A percentile compares a stretch with the other conserved stretches of the same genome.
phyloP scores from a whole-genome alignment of 768 basidiomycete species.

The Phylloporus scabripes region DNA sequence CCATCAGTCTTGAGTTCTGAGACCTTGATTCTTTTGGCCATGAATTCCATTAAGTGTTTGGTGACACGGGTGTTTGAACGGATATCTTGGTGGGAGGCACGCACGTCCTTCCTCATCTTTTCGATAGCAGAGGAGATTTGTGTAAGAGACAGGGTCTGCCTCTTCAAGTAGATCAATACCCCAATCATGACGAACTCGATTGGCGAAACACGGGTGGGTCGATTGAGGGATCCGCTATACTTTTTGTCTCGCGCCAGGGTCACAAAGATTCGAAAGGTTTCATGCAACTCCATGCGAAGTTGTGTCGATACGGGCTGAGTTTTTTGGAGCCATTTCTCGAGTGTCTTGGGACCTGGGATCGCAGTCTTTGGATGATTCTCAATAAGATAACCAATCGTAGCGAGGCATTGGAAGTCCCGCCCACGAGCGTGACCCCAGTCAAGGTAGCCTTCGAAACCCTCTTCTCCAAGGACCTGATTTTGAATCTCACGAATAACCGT shows the following conservation, averaged over 20 bases:
- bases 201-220: slow-evolving; percentile 35
- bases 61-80: slow-evolving; percentile 35
- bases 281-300: slow-evolving; percentile 26
- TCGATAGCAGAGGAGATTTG: slow-evolving; percentile 42
- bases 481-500: slow-evolving; percentile 39
- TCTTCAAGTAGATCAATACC: slow-evolving; percentile 37
- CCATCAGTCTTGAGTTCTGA: slow-evolving; percentile 30
- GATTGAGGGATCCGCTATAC: slow-evolving; percentile 29
- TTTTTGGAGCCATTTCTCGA: slow-evolving; percentile 36
- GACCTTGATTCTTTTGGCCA: slow-evolving; percentile 29
- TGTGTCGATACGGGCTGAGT: slow-evolving; percentile 21
- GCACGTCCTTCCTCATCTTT: slow-evolving; percentile 36
- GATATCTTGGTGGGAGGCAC: slow-evolving; percentile 36
- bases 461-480: slow-evolving; percentile 30
- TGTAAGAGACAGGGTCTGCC: slow-evolving; percentile 28
- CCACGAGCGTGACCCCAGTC: slow-evolving; percentile 42
- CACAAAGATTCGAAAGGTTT: slow-evolving; percentile 33
- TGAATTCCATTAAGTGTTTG: slow-evolving; percentile 30
- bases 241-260: slow-evolving; percentile 30
- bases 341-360: slow-evolving; percentile 21
- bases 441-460: slow-evolving; percentile 35
- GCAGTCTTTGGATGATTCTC: slow-evolving; percentile 27
- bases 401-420: slow-evolving; percentile 42
- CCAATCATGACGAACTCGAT: slow-evolving; percentile 43
- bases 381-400: slow-evolving; percentile 33